A percentile compares a stretch with the other conserved stretches of the same genome.
Conservation (phyloP, 345 rosid species). For the Brassica juncea region DNA sequence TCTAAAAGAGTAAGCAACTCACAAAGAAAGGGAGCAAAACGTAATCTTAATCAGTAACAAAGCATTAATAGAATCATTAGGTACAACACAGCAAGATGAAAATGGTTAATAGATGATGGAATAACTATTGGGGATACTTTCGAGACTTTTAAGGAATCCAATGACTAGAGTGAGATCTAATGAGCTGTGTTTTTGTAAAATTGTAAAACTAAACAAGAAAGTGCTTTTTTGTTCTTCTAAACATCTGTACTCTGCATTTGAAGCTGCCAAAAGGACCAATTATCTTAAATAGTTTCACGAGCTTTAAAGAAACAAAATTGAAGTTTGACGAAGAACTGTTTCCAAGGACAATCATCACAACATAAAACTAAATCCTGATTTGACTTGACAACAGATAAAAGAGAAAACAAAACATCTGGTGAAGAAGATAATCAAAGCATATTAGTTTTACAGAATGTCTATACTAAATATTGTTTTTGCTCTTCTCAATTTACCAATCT, state of each 20-base stretch:
- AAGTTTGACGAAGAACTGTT: neutral
- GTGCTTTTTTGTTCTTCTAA: neutral
- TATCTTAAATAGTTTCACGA: conserved; percentile 5
- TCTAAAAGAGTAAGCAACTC: neutral
- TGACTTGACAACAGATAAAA: conserved; percentile 1
- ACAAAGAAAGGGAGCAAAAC: conserved; percentile 16
- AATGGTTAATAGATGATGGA: conserved; percentile 5
- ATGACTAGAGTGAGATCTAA: conserved; percentile 11
- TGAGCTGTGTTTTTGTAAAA: neutral
- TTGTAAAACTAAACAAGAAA: conserved; percentile 15
- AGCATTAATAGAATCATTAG: conserved; percentile 15
- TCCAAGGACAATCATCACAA: neutral
- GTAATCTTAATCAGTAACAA: conserved; percentile 20
- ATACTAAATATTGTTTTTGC: neutral
- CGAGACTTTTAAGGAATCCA: conserved; percentile 31
- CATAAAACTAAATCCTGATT: neutral
- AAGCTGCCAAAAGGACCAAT: conserved; percentile 8
- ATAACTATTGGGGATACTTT: conserved; percentile 25
- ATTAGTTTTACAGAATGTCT: neutral
- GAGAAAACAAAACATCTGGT: neutral
- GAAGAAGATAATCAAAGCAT: neutral
- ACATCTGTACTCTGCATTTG: conserved; percentile 2
- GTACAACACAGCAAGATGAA: neutral
- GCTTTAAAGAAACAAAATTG: no score
- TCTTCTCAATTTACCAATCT: conserved; percentile 16